A percentile compares a stretch with the other conserved stretches of the same genome.
These are phyloP conservation scores for Begonia peltatifolia DNA, from an alignment of 306 rosid genomes.

Conservation along the genomic window DNA sequence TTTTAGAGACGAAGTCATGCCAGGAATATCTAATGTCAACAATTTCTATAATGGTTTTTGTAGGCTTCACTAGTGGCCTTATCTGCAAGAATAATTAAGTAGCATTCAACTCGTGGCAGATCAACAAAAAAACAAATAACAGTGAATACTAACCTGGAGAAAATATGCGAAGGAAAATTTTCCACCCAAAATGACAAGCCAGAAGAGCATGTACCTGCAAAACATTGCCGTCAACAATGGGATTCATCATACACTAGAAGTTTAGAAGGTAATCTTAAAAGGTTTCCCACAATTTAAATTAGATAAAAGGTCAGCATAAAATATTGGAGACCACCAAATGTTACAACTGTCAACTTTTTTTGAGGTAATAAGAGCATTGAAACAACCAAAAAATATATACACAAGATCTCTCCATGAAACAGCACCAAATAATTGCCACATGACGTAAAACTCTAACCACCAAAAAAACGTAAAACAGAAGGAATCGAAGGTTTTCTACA, in stretches of 20 bases:
- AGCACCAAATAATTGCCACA: no score
- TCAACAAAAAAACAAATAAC: neutral
- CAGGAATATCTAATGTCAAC: slow-evolving; percentile 32
- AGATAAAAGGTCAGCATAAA: no score
- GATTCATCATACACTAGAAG: neutral
- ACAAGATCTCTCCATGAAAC: no score
- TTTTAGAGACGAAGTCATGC: slow-evolving; percentile 72
- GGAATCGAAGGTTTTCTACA: no score
- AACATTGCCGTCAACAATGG: neutral
- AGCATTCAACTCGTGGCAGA: neutral
- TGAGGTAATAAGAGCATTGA: no score
- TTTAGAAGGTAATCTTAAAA: neutral
- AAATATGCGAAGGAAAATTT: slow-evolving; percentile 88
- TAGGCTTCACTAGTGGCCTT: slow-evolving; percentile 67
- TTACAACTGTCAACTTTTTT: no score
- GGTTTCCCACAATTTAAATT: neutral
- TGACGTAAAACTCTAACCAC: no score
- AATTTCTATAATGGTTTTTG: slow-evolving; percentile 30
- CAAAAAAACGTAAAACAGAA: no score
- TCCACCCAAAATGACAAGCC: slow-evolving; percentile 66
- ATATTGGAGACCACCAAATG: no score
- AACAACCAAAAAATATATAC: no score
- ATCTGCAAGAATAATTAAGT: slow-evolving; percentile 35
- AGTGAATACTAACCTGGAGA: slow-evolving; percentile 49
- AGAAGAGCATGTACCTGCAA: slow-evolving; percentile 75